A percentile compares a stretch with the other conserved stretches of the same genome.
phyloP scores from a whole-genome alignment of 176 grass and related monocot species.

The Triticum urartu region DNA sequence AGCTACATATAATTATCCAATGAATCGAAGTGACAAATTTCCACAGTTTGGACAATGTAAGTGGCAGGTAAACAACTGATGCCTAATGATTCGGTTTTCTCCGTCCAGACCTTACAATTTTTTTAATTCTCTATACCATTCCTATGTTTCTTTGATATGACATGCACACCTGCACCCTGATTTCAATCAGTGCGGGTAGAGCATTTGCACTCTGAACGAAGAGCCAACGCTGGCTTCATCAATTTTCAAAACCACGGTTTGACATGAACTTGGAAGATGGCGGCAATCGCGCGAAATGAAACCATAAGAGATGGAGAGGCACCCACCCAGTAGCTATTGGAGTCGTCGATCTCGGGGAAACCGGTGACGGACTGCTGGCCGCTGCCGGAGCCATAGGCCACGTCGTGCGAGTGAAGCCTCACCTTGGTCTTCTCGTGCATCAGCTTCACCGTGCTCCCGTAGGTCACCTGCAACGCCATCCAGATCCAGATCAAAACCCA shows the following conservation, averaged over 20 bases:
- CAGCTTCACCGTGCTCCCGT: constrained; percentile 63
- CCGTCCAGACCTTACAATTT: not conserved
- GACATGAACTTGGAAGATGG: not conserved
- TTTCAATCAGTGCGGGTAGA: not conserved
- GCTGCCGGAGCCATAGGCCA: constrained; percentile 79
- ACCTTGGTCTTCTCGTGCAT: constrained; percentile 81
- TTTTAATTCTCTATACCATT: not conserved
- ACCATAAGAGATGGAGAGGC: not conserved
- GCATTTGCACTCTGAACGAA: not conserved
- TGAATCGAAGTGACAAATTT: not conserved
- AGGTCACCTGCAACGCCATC: constrained; percentile 47
- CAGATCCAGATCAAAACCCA: constrained; percentile 30
- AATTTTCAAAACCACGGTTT: not conserved
- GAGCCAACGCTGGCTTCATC: not conserved
- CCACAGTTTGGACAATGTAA: not conserved
- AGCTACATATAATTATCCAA: not conserved
- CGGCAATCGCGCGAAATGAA: not conserved
- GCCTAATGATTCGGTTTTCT: not conserved
- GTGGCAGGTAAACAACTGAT: not conserved
- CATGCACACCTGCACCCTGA: not conserved
- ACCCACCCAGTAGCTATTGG: constrained; percentile 82
- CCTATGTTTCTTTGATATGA: not conserved
- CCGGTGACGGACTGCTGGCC: constrained; percentile 83
- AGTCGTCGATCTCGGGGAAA: constrained; percentile 60
- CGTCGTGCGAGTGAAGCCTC: constrained; percentile 78